Conservation (phyloP, 176 grass and related monocot genomes). For the Carex parvula region DNA sequence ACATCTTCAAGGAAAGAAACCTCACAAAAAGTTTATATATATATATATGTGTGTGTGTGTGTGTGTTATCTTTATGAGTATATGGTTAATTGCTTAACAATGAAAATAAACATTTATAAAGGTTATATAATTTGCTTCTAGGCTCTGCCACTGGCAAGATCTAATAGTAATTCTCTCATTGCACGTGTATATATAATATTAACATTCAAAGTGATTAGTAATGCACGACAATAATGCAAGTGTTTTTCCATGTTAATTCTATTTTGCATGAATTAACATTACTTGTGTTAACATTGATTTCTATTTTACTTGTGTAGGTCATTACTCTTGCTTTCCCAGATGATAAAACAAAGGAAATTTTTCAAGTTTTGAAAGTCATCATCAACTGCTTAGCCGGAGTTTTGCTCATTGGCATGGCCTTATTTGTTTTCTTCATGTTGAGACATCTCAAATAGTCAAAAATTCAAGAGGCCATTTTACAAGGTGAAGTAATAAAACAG, state of each 20-base stretch:
- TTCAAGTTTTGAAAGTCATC: not conserved
- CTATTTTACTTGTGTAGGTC: slow-evolving; percentile 3
- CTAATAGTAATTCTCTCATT: not conserved
- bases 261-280: not conserved
- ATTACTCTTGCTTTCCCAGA: not conserved
- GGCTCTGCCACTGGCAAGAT: no score
- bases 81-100: no score
- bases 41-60: no score
- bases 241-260: not conserved
- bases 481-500: no score
- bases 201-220: not conserved
- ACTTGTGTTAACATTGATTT: not conserved
- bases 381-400: not conserved
- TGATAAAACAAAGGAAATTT: not conserved
- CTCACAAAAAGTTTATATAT: no score
- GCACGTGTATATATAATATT: not conserved
- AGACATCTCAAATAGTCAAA: not conserved
- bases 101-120: no score
- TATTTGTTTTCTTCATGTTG: not conserved
- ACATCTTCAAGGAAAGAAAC: no score
- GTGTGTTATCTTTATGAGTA: no score
- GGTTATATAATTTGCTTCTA: no score
- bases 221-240: not conserved
- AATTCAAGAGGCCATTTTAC: no score
- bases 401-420: not conserved